Evolutionary conservation across 441 rosid species (phyloP), one percentile per base, ranked within the genome.

Genomic region (Sinapis alba): DNA sequence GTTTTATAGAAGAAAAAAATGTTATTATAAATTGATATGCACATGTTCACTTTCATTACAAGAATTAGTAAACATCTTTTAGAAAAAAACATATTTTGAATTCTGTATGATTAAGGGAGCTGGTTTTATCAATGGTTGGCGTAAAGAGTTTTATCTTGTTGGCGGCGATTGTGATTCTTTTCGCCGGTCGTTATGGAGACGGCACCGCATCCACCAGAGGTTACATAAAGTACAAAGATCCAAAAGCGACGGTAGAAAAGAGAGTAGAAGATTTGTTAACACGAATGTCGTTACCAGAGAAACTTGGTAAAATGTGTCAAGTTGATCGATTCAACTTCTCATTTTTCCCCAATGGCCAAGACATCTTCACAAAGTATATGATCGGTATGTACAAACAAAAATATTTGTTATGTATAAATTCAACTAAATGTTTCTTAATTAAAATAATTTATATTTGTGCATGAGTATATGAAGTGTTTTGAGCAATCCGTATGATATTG

Each of bases 281-380:
- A 19, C 62, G 85, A 38, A 89, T 89, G 91, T 84, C 86, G 20
- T 73, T 84, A 56, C 85, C 76, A 10, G 94, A 87, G 64, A 89
- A 89, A 81, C 84, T 89, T 21, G 94, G 94, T 43, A 90, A 87
- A 61, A 89, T 89, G 94, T 64, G 72, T 21, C 94, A 89, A 82
- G 79, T 89, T 57, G 91, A 89, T 30, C 81, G 89, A 26, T 57
- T 67, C 38, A 78, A 78, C 36, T 71, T 4, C 72, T 16, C 80
- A 6, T 2, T 11, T 1, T 19, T 0, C 1, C 54, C 12, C 8
- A 34, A 2, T 7, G 72, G 88, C 11, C 63, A 69, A 0, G 86
- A 84, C 28, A 74, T 82, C 69, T 82, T 87, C 87, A 83, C 74
- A 58, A 80, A 87, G 24, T 81, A 78, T 76, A 80, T 67, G 79